These are phyloP conservation scores for Spathaspora sp. DNA, from an alignment of 1,139 yeast genomes.

Conservation along the genomic window DNA sequence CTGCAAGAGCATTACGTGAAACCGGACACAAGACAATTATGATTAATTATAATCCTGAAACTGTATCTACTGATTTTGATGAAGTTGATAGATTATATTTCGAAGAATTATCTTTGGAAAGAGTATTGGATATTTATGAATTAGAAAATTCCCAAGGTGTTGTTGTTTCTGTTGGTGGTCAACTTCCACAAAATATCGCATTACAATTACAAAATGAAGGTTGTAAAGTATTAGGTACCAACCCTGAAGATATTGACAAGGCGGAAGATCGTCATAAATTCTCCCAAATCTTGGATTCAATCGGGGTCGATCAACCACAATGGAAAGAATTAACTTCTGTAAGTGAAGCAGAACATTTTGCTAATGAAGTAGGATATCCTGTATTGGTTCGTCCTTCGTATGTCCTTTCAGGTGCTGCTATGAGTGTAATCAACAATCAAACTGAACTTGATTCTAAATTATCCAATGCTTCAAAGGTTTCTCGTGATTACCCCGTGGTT, in stretches of 20 bases:
- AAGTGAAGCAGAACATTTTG: constrained; percentile 82
- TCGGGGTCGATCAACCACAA: constrained; percentile 92
- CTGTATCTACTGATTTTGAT: constrained; percentile 97
- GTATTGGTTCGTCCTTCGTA: constrained; percentile 97
- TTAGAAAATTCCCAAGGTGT: constrained; percentile 87
- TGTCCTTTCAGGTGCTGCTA: constrained; percentile 97
- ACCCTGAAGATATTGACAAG: constrained; percentile 91
- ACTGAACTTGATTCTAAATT: constrained; percentile 79
- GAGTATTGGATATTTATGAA: constrained; percentile 96
- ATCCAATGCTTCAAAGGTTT: constrained; percentile 85
- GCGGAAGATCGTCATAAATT: constrained; percentile 99
- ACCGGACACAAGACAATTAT: constrained; percentile 87
- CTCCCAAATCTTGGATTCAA: constrained; percentile 88
- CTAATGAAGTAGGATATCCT: constrained; percentile 86
- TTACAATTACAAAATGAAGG: constrained; percentile 77
- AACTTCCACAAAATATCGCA: constrained; percentile 96
- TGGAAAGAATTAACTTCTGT: constrained; percentile 94
- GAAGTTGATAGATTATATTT: constrained; percentile 97
- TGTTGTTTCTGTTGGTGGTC: constrained; percentile 97
- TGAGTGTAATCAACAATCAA: constrained; percentile 84
- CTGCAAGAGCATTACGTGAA: constrained; percentile 91
- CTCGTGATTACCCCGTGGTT: constrained; percentile 95
- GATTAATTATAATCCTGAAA: constrained; percentile 98
- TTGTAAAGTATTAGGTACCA: constrained; percentile 88
- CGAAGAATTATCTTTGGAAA: constrained; percentile 91